A percentile compares a stretch with the other conserved stretches of the same genome.
phyloP scores from a whole-genome alignment of 805 yeast species.

The Metschnikowia amazonensis region DNA sequence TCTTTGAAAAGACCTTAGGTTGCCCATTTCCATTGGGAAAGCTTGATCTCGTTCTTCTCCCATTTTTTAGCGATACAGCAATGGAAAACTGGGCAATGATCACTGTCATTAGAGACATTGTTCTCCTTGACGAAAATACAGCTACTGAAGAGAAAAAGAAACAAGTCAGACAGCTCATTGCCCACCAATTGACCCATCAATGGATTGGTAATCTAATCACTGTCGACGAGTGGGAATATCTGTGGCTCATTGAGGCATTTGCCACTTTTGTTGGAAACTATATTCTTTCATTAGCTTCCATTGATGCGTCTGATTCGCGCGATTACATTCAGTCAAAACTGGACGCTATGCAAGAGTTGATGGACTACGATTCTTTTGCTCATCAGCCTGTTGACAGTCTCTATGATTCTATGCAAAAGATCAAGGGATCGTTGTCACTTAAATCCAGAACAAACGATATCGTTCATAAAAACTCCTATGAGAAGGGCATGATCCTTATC shows the following conservation, averaged over 20 bases:
- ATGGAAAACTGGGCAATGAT: constrained; percentile 79
- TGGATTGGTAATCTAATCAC: constrained; percentile 72
- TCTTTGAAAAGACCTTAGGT: constrained; percentile 43
- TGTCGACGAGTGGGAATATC: constrained; percentile 61
- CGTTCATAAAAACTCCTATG: constrained; percentile 50
- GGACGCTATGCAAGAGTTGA: constrained; percentile 24
- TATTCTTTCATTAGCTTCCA: constrained; percentile 25
- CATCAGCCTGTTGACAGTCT: constrained; percentile 32
- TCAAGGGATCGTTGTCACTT: constrained; percentile 23
- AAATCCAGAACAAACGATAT: constrained; percentile 39
- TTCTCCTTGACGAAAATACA: constrained; percentile 23
- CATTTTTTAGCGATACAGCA: constrained; percentile 71
- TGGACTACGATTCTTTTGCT: constrained; percentile 35
- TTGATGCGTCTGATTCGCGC: constrained; percentile 13
- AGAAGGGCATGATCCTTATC: constrained; percentile 55
- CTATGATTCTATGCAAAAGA: constrained; percentile 27
- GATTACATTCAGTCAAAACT: constrained; percentile 15
- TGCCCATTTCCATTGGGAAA: constrained; percentile 55
- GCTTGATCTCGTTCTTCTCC: constrained; percentile 64
- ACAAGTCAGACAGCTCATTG: constrained; percentile 51
- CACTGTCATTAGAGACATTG: constrained; percentile 52
- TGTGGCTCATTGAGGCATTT: constrained; percentile 76
- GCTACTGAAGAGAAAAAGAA: constrained; percentile 24
- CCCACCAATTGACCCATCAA: constrained; percentile 75
- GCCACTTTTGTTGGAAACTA: constrained; percentile 69